Base-by-base conservation (phyloP, 257 asterid species). In the Schizonepeta tenuifolia region DNA sequence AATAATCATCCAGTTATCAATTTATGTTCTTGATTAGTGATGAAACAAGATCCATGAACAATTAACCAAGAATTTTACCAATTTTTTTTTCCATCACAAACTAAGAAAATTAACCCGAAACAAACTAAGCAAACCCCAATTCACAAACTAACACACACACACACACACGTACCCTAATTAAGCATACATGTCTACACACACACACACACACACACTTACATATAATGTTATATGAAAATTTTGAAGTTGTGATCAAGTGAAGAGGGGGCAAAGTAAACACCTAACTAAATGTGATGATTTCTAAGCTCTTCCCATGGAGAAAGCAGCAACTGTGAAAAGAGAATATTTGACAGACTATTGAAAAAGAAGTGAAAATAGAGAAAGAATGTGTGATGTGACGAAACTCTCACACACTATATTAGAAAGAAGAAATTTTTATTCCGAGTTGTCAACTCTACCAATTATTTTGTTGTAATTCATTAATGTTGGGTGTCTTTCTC, bases 231-330 rank as follows among this genome's bases (percentile, higher is more conserved):
- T 36, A 8, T 36, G 10, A 38, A 38, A 38, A 0, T 38, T 38
- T 12, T 38, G 11, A 38, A 38, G 43, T 38, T 38, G 36, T 31
- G 43, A 38, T 38, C 43, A 38, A 8, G 43, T 38, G 43, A 38
- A 38, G 43, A 38, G 12, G 12, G 43, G 43, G 43, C 43, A 38
- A 38, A 38, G 43, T 9, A 38, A 38, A 38, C 43, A 38, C 43
- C 43, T 38, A 47, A 11, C 3, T 21, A 55, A 56, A 57, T 57
- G 38, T 5, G 40, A 31, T 26, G 64, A 12, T 14, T 26, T 28
- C 12, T 14, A 26, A 28, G 64, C 41, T 57, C 64, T 57, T 57
- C 64, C 64, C 20, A 26, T 57, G 41, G 64, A 57, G 64, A 28
- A 2, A 26, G 64, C 64, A 26, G 40, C 40, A 26, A 57, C 61